Conservation (phyloP, 768 basidiomycete species). For the Pleurotus eryngii region DNA sequence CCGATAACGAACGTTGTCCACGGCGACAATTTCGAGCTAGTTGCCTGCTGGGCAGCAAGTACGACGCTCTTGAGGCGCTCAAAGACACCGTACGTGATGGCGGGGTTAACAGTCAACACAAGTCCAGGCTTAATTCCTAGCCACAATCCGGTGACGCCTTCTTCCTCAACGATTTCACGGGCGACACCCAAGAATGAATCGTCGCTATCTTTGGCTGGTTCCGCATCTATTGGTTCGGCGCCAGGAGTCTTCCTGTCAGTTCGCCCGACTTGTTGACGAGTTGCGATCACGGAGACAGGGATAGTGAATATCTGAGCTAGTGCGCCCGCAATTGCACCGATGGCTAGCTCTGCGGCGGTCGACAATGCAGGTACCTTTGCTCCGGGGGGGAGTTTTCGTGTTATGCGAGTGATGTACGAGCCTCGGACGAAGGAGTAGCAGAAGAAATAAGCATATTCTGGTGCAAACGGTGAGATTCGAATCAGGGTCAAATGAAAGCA, state of each 20-base stretch:
- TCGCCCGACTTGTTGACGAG: slow-evolving; percentile 88
- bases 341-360: slow-evolving; percentile 74
- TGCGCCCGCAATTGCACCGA: slow-evolving; percentile 91
- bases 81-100: slow-evolving; percentile 94
- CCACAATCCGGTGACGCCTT: slow-evolving; percentile 88
- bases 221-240: neutral
- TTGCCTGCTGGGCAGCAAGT: slow-evolving; percentile 50
- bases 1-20: slow-evolving; percentile 83
- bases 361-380: slow-evolving; percentile 61
- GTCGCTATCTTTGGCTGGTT: slow-evolving; percentile 20
- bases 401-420: slow-evolving; percentile 73
- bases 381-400: slow-evolving; percentile 54
- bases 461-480: neutral
- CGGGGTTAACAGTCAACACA: slow-evolving; percentile 95
- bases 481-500: slow-evolving; percentile 7
- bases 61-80: slow-evolving; percentile 84
- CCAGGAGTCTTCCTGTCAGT: slow-evolving; percentile 12
- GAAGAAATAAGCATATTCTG: slow-evolving; percentile 99
- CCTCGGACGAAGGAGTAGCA: slow-evolving; percentile 92
- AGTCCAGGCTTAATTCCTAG: slow-evolving; percentile 88
- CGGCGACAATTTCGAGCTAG: slow-evolving; percentile 64
- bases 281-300: slow-evolving; percentile 96
- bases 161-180: slow-evolving; percentile 83
- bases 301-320: slow-evolving; percentile 98
- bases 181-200: slow-evolving; percentile 74